A percentile compares a stretch with the other conserved stretches of the same genome.
These are phyloP conservation scores for button mushroom (Agaricus bisporus) DNA, from an alignment of 768 basidiomycete genomes.

Conservation along the genomic window DNA sequence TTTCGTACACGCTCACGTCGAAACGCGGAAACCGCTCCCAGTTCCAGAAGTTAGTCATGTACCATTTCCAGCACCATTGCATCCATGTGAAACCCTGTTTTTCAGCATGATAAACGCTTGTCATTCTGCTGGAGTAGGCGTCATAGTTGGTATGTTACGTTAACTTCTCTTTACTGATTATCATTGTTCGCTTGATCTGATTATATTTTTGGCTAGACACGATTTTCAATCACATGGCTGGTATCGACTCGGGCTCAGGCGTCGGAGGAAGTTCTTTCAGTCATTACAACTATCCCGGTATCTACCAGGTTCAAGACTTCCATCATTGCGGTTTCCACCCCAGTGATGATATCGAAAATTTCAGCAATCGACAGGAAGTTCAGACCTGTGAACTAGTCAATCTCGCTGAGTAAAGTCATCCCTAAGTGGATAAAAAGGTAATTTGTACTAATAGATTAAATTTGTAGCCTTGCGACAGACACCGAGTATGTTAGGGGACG, in stretches of 20 bases:
- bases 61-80: not conserved
- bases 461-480: conserved; percentile 52
- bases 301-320: conserved; percentile 46
- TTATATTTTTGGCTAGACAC: conserved; percentile 30
- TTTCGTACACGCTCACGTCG: conserved; percentile 58
- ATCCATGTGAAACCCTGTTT: not conserved
- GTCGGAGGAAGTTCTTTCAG: conserved; percentile 45
- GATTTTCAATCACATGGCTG: conserved; percentile 65
- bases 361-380: conserved; percentile 45
- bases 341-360: conserved; percentile 50
- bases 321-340: conserved; percentile 58
- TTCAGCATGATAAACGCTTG: conserved; percentile 43
- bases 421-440: not conserved
- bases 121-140: conserved; percentile 49
- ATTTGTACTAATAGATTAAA: not conserved
- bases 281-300: conserved; percentile 47
- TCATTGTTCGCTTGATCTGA: not conserved
- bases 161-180: not conserved
- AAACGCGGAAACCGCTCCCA: conserved; percentile 58
- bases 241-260: conserved; percentile 40
- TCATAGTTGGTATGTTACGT: conserved; percentile 39
- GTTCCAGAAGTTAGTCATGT: conserved; percentile 29
- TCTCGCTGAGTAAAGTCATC: conserved; percentile 43
- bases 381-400: conserved; percentile 48
- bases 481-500: conserved; percentile 50